Evolutionary conservation across 331 rosid species (phyloP).

Genomic region (Malus hybrid): DNA sequence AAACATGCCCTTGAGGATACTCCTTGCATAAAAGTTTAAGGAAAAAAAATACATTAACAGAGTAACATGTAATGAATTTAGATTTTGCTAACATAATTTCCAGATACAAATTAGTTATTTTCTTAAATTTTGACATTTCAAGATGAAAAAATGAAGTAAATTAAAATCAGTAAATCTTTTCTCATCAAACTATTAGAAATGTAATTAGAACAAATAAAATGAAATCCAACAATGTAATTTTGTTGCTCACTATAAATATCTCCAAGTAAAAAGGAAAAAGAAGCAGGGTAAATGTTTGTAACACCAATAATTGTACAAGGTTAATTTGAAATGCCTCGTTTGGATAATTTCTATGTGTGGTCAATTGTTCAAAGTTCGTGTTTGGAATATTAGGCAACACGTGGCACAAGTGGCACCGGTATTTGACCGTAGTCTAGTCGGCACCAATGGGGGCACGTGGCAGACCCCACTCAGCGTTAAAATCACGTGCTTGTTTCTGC

Average conservation of each 20-base stretch:
- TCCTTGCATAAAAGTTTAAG: too few relatives aligned
- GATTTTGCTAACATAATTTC: too few relatives aligned
- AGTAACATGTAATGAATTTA: too few relatives aligned
- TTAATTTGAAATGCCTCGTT: too few relatives aligned
- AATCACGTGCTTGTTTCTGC: neutral
- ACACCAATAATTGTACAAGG: neutral
- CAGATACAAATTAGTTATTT: too few relatives aligned
- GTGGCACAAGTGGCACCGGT: slow-evolving; percentile 62
- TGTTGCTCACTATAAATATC: too few relatives aligned
- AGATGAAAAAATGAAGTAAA: too few relatives aligned
- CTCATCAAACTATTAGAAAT: neutral
- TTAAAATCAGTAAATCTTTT: too few relatives aligned
- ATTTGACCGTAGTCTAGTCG: slow-evolving; percentile 59
- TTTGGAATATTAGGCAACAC: slow-evolving; percentile 31
- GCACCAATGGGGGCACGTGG: slow-evolving; percentile 19
- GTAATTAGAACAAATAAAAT: neutral
- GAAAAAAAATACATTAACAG: too few relatives aligned
- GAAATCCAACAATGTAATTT: too few relatives aligned
- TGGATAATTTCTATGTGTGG: neutral
- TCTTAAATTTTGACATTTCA: neutral
- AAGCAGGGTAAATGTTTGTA: neutral
- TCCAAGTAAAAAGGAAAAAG: neutral
- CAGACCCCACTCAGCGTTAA: neutral
- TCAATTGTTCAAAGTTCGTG: slow-evolving; percentile 38
- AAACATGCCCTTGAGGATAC: neutral